phyloP scores from a whole-genome alignment of 805 yeast genomes.

The Kazachstania viticola region DNA sequence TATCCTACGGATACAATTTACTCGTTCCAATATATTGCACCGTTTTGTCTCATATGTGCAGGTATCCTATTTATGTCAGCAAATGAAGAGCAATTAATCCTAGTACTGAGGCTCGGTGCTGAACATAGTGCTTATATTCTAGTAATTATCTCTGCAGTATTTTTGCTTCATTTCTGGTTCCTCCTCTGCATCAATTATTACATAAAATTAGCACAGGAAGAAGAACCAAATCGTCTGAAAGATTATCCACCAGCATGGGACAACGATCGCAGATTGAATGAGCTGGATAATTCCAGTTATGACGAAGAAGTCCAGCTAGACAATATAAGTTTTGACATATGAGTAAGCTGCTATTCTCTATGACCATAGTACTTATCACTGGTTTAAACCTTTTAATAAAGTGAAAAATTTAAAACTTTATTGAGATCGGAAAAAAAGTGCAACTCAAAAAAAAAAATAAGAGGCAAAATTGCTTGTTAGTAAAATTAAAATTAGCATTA shows the following conservation, averaged over 20 bases:
- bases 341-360: no score
- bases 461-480: no score
- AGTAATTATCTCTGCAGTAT: constrained; percentile 60
- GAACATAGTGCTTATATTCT: constrained; percentile 79
- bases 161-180: constrained; percentile 57
- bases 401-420: no score
- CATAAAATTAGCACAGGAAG: constrained; percentile 27
- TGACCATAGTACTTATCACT: no score
- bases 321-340: no score
- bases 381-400: no score
- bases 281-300: constrained; percentile 3
- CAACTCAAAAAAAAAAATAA: no score
- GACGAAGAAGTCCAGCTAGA: no score
- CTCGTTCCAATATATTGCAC: constrained; percentile 79
- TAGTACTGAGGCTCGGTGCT: constrained; percentile 64
- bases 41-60: constrained; percentile 64
- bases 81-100: constrained; percentile 70
- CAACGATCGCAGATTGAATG: background rate
- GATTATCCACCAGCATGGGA: constrained; percentile 2
- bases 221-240: constrained; percentile 7
- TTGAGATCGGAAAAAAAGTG: no score
- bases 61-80: constrained; percentile 89
- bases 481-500: no score
- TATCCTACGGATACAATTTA: constrained; percentile 37
- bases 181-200: constrained; percentile 49